A percentile compares a stretch with the other conserved stretches of the same genome.
These are phyloP conservation scores for Neurospora intermedia DNA, from an alignment of 495 filamentous ascomycete genomes.

Conservation along the genomic window DNA sequence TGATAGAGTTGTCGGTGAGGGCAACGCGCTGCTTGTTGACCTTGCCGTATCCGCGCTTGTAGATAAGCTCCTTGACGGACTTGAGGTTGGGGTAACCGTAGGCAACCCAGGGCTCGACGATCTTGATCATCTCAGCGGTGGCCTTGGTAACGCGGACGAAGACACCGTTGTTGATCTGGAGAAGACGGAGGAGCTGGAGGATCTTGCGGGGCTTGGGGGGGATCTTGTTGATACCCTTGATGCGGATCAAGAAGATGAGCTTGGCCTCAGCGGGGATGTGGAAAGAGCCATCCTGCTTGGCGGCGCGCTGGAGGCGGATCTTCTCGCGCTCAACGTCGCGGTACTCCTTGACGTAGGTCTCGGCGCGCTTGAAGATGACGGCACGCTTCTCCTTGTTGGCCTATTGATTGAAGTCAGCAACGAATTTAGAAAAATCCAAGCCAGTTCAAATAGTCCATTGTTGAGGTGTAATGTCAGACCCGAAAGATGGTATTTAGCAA, in stretches of 20 bases:
- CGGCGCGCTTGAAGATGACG: constrained; percentile 98
- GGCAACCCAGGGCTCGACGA: constrained; percentile 95
- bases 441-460: constrained; percentile 15
- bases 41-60: constrained; percentile 99
- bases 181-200: constrained; percentile 93
- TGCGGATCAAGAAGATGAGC: constrained; percentile 96
- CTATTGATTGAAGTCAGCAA: constrained; percentile 44
- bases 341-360: constrained; percentile 99
- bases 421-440: constrained; percentile 1
- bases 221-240: constrained; percentile 99
- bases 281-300: constrained; percentile 87
- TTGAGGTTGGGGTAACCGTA: constrained; percentile 99
- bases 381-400: constrained; percentile 93
- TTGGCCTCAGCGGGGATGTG: constrained; percentile 90
- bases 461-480: constrained; percentile 59
- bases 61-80: constrained; percentile 95
- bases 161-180: constrained; percentile 99
- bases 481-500: constrained; percentile 99
- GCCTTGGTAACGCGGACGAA: constrained; percentile 97
- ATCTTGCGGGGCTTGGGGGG: constrained; percentile 99
- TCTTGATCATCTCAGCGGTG: constrained; percentile 93
- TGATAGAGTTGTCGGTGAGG: constrained; percentile 94
- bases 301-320: constrained; percentile 78
- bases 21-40: constrained; percentile 91
- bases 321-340: constrained; percentile 96